These are phyloP conservation scores for Ottelia alismoides DNA, from an alignment of 106 monocot species.

Conservation along the genomic window DNA sequence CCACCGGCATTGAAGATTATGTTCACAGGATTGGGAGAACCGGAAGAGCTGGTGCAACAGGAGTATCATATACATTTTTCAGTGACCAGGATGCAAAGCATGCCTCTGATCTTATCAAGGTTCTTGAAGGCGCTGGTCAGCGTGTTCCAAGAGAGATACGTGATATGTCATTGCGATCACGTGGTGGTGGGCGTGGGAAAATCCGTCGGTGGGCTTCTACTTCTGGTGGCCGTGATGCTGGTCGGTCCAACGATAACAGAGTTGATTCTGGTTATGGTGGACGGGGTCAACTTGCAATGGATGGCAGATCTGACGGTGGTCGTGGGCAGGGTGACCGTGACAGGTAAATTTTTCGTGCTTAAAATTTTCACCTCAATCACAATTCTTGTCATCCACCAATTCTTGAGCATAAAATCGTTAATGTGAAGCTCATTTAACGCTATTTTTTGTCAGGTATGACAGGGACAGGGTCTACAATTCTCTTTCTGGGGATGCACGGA, in stretches of 20 bases:
- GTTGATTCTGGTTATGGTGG: slow-evolving; percentile 1
- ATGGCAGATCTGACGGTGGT: not conserved
- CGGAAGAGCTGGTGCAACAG: too few relatives aligned
- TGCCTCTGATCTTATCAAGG: too few relatives aligned
- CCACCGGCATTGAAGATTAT: too few relatives aligned
- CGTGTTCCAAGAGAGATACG: too few relatives aligned
- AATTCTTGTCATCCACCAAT: too few relatives aligned
- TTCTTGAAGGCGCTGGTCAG: too few relatives aligned
- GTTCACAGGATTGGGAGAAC: too few relatives aligned
- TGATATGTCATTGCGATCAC: slow-evolving; percentile 24
- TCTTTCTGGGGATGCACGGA: not conserved
- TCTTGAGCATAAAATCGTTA: not conserved
- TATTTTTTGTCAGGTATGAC: slow-evolving; percentile 5
- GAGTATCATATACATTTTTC: too few relatives aligned
- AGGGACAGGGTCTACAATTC: not conserved
- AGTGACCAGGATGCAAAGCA: too few relatives aligned
- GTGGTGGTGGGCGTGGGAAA: slow-evolving; percentile 38
- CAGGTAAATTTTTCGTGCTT: not conserved
- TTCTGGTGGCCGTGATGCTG: slow-evolving; percentile 14
- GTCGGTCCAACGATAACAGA: slow-evolving; percentile 1
- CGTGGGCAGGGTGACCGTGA: too few relatives aligned
- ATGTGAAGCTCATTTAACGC: too few relatives aligned
- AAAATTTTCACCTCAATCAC: not conserved
- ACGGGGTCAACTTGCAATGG: slow-evolving; percentile 11
- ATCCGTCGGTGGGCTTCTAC: slow-evolving; percentile 19